Conservation (phyloP, 345 rosid species). For the Eucalyptus polybractea region DNA sequence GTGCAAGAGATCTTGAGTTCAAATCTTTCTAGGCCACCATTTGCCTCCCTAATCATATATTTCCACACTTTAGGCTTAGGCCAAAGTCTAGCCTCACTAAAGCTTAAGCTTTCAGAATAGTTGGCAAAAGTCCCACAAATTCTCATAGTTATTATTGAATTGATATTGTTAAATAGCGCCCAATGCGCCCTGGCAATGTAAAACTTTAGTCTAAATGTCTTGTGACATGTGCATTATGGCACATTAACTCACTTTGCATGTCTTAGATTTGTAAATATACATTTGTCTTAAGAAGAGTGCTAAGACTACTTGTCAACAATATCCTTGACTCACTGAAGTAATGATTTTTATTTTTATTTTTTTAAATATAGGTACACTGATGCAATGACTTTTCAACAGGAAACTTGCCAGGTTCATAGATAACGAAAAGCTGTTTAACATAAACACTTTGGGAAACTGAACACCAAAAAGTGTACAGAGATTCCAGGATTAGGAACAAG, state of each 20-base stretch:
- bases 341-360: not conserved
- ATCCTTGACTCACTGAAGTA: not conserved
- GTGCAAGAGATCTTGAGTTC: too few species aligned
- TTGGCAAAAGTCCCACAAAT: not conserved
- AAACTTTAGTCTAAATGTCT: not conserved
- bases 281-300: not conserved
- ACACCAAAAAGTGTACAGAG: not conserved
- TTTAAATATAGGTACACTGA: not conserved
- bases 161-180: not conserved
- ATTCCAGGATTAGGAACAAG: not conserved
- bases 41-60: too few species aligned
- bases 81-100: not conserved
- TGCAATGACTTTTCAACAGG: not conserved
- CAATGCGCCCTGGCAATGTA: not conserved
- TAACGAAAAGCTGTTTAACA: not conserved
- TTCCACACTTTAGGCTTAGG: not conserved
- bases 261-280: not conserved
- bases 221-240: not conserved
- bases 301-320: not conserved
- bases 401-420: not conserved
- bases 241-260: not conserved
- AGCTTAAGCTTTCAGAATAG: not conserved
- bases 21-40: too few species aligned
- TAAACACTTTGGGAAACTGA: not conserved
- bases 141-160: not conserved